A percentile compares a stretch with the other conserved stretches of the same genome.
Evolutionary conservation across 1,284 basidiomycete species (phyloP).

Genomic region (Moesziomyces antarcticus): DNA sequence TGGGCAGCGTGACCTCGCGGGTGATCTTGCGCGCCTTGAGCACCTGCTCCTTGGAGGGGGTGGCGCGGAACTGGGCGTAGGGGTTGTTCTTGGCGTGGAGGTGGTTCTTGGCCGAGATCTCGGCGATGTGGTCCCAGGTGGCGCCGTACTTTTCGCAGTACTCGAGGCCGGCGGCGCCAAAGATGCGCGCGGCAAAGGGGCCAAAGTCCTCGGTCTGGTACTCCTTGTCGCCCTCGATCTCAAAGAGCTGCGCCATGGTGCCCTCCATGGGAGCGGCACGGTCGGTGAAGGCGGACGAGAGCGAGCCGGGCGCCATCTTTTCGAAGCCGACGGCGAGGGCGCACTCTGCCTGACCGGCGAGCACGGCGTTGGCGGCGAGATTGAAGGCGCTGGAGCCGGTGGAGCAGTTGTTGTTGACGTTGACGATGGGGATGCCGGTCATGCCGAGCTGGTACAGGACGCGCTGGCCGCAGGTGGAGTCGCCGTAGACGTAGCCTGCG

Average conservation of each 20-base stretch:
- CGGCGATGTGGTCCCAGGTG: conserved; percentile 76
- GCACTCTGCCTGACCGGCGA: conserved; percentile 79
- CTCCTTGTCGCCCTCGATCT: conserved; percentile 73
- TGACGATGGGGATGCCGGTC: conserved; percentile 85
- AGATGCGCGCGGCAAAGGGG: conserved; percentile 78
- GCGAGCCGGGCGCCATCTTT: conserved; percentile 75
- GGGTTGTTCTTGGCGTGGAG: conserved; percentile 83
- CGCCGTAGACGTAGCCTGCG: conserved; percentile 75
- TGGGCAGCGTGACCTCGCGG: conserved; percentile 81
- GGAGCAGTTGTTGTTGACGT: conserved; percentile 77
- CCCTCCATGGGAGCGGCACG: conserved; percentile 74
- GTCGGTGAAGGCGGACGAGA: conserved; percentile 79
- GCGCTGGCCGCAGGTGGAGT: conserved; percentile 78
- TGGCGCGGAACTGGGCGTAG: conserved; percentile 79
- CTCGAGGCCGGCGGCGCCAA: conserved; percentile 81
- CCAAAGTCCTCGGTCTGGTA: conserved; percentile 75
- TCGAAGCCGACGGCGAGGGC: conserved; percentile 86
- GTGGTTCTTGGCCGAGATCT: conserved; percentile 83
- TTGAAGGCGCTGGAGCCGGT: conserved; percentile 63
- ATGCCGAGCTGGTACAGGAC: conserved; percentile 86
- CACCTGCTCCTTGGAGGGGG: conserved; percentile 47
- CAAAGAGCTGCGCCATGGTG: conserved; percentile 70
- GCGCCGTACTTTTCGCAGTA: conserved; percentile 82
- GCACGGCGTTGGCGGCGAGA: conserved; percentile 67
- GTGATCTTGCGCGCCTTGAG: conserved; percentile 71